phyloP scores from a whole-genome alignment of 495 filamentous ascomycete species.

The Lasiosphaeris hirsuta region DNA sequence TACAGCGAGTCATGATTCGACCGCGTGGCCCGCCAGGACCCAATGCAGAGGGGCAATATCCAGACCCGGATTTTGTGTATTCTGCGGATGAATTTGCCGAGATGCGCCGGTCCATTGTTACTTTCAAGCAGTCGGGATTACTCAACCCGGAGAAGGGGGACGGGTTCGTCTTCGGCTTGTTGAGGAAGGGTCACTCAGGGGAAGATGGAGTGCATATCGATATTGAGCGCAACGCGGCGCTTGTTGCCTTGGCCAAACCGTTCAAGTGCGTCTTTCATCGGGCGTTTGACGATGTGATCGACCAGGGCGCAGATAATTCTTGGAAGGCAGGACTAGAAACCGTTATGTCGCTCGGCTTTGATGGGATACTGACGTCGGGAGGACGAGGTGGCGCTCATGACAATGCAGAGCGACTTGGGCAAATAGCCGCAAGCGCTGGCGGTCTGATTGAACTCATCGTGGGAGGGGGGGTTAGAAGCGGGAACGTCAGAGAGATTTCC shows the following conservation, averaged over 20 bases:
- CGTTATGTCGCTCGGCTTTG: conserved; percentile 31
- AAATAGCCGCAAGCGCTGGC: conserved; percentile 22
- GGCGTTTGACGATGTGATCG: conserved; percentile 38
- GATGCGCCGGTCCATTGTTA: conserved; percentile 30
- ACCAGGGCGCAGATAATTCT: conserved; percentile 1
- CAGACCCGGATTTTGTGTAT: conserved; percentile 39
- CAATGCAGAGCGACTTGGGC: conserved; percentile 26
- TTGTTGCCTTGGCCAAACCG: conserved; percentile 26
- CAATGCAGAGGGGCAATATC: background rate
- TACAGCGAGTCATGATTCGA: conserved; percentile 46
- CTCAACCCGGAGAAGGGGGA: conserved; percentile 32
- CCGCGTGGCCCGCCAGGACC: conserved; percentile 31
- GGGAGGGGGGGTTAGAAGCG: conserved; percentile 39
- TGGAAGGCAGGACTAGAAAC: conserved; percentile 23
- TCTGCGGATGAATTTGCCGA: conserved; percentile 26
- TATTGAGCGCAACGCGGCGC: conserved; percentile 16
- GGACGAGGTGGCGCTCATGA: conserved; percentile 27
- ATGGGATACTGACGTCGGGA: conserved; percentile 41
- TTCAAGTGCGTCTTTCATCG: conserved; percentile 38
- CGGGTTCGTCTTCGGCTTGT: conserved; percentile 46
- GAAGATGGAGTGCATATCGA: conserved; percentile 25
- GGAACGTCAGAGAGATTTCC: conserved; percentile 24
- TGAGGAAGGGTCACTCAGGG: conserved; percentile 5
- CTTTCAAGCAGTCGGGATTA: conserved; percentile 25
- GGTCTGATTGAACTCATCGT: conserved; percentile 34